Conservation (phyloP, 139 green algal genomes). For the Picochlorum sp. region DNA sequence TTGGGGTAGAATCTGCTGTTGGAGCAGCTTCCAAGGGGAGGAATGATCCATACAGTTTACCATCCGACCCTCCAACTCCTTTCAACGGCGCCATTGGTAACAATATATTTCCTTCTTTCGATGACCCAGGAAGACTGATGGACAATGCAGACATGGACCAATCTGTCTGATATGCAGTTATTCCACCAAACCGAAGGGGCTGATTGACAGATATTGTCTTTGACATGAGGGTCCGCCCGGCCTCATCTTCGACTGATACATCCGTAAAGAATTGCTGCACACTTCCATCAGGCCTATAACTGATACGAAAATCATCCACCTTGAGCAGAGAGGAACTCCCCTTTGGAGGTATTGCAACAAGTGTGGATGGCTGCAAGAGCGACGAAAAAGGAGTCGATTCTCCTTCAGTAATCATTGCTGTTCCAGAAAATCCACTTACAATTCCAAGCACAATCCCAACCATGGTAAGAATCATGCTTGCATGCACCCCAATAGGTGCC, state of each 20-base stretch:
- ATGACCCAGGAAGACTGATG: slow-evolving; percentile 31
- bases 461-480: slow-evolving; percentile 79
- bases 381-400: slow-evolving; percentile 28
- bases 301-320: slow-evolving; percentile 88
- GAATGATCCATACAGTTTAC: slow-evolving; percentile 71
- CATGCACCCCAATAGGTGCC: slow-evolving; percentile 94
- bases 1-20: slow-evolving; percentile 22
- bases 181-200: slow-evolving; percentile 68
- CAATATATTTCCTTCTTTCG: slow-evolving; percentile 12
- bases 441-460: slow-evolving; percentile 70
- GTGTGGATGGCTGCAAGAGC: slow-evolving; percentile 20
- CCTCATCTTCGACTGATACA: slow-evolving; percentile 48
- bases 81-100: slow-evolving; percentile 81
- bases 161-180: slow-evolving; percentile 83
- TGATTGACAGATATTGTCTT: slow-evolving; percentile 85
- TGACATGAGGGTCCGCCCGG: slow-evolving; percentile 7
- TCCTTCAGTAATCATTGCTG: slow-evolving; percentile 62
- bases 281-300: slow-evolving; percentile 80
- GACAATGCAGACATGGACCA: slow-evolving; percentile 78
- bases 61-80: slow-evolving; percentile 28
- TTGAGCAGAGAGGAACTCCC: slow-evolving; percentile 44
- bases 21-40: slow-evolving; percentile 40
- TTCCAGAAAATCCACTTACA: slow-evolving; percentile 69
- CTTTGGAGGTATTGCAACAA: slow-evolving; percentile 17
- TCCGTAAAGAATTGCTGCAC: slow-evolving; percentile 88